phyloP scores from a whole-genome alignment of 2,329 filamentous ascomycete genomes.

The Clonostachys byssicola region DNA sequence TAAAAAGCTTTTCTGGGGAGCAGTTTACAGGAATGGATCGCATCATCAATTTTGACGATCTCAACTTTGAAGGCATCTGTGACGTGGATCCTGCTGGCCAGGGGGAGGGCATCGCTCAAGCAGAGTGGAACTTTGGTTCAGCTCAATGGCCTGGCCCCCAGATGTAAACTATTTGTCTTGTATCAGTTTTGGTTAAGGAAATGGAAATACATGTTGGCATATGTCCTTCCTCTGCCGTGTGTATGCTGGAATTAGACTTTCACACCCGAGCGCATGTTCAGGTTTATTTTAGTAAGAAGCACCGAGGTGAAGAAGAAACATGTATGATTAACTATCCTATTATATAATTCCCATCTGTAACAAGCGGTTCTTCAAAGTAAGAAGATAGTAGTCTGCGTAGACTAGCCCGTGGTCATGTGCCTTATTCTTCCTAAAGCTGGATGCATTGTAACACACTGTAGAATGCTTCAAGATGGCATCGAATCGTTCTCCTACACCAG shows the following conservation, averaged over 20 bases:
- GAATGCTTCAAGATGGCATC: conserved; percentile 22
- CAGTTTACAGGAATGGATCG: conserved; percentile 22
- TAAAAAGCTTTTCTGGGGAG: conserved; percentile 21
- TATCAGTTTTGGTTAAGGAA: too few relatives aligned
- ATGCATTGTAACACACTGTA: conserved; percentile 25
- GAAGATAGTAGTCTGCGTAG: conserved; percentile 43
- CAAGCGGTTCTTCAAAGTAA: conserved; percentile 42
- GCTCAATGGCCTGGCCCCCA: too few relatives aligned
- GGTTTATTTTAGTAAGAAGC: too few relatives aligned
- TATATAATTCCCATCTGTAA: conserved; percentile 18
- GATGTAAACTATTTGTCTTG: too few relatives aligned
- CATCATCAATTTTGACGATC: conserved; percentile 25
- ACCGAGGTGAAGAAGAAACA: too few relatives aligned
- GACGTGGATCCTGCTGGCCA: too few relatives aligned
- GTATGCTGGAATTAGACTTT: too few relatives aligned
- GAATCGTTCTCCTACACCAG: conserved; percentile 8
- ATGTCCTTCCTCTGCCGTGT: too few relatives aligned
- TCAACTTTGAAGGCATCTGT: conserved; percentile 15
- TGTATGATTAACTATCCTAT: background rate
- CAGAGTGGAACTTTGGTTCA: too few relatives aligned
- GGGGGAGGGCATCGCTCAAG: too few relatives aligned
- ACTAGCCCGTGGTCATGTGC: conserved; percentile 31
- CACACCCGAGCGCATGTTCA: too few relatives aligned
- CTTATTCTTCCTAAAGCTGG: conserved; percentile 15
- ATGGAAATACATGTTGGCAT: too few relatives aligned